These are phyloP conservation scores for Rhodotorula sp. DNA, from an alignment of 1,284 basidiomycete genomes.

Conservation along the genomic window DNA sequence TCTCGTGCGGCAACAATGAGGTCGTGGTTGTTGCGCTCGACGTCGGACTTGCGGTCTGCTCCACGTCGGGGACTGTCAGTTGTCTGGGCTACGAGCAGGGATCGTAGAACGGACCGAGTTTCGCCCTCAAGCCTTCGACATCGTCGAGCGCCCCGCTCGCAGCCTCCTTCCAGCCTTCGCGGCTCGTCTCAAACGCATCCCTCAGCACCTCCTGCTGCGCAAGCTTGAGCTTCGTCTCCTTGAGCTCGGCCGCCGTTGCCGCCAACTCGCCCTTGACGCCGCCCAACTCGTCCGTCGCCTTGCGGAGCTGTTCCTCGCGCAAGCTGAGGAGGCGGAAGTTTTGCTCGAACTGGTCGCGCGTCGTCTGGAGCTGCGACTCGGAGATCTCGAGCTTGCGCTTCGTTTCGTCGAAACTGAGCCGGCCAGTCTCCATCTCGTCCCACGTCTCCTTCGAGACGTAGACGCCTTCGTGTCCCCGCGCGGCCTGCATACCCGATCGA, in stretches of 20 bases:
- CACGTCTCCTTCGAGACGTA: conserved; percentile 86
- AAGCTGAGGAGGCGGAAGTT: conserved; percentile 65
- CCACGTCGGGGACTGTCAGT: too few species aligned
- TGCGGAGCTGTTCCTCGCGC: conserved; percentile 38
- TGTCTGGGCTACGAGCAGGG: fast-evolving
- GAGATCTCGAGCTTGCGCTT: conserved; percentile 76
- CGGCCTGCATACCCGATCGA: conserved; percentile 54
- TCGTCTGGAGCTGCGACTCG: conserved; percentile 72
- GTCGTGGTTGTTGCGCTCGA: conserved; percentile 28
- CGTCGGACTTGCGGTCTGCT: conserved; percentile 35
- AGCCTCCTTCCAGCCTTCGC: conserved; percentile 41
- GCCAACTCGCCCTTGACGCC: conserved; percentile 30
- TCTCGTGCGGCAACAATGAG: conserved; percentile 9
- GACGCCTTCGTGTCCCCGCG: conserved; percentile 91
- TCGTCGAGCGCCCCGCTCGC: conserved; percentile 36
- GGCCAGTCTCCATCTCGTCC: conserved; percentile 74
- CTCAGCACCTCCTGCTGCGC: conserved; percentile 35
- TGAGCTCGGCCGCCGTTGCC: conserved; percentile 11
- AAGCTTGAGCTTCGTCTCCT: conserved; percentile 13
- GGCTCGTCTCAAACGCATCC: conserved; percentile 35
- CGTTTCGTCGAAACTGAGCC: conserved; percentile 62
- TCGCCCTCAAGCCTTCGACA: conserved; percentile 40
- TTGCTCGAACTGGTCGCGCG: conserved; percentile 87
- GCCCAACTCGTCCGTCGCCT: conserved; percentile 33
- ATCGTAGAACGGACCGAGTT: conserved; percentile 29